Percentiles rank a stretch among this genome's conserved stretches.
phyloP scores from a whole-genome alignment of 2,329 filamentous ascomycete species.

The Cladosporium phlei region DNA sequence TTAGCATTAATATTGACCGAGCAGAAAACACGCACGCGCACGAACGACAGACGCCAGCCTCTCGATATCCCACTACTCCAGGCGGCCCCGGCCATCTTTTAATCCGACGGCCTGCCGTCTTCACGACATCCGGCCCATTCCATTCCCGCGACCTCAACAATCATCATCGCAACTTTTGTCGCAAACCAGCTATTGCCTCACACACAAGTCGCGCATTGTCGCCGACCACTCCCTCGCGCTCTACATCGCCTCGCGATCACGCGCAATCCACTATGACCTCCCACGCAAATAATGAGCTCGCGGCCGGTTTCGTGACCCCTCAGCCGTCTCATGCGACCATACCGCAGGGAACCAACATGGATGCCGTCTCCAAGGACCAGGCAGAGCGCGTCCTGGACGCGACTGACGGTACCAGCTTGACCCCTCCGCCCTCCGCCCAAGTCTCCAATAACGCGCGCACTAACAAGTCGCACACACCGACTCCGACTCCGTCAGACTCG shows the following conservation, averaged over 20 bases:
- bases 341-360: slow-evolving; percentile 38
- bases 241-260: slow-evolving; percentile 1
- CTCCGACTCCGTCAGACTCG: slow-evolving; percentile 47
- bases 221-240: not conserved
- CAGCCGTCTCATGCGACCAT: slow-evolving; percentile 32
- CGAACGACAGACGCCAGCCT: too few species aligned
- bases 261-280: not conserved
- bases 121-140: not conserved
- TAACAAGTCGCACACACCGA: slow-evolving; percentile 38
- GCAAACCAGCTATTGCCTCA: not conserved
- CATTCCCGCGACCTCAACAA: too few species aligned
- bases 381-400: slow-evolving; percentile 29
- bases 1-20: too few species aligned
- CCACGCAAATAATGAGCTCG: slow-evolving; percentile 2
- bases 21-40: too few species aligned
- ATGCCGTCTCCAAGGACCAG: slow-evolving; percentile 27
- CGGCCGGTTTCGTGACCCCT: slow-evolving; percentile 21
- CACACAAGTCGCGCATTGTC: slow-evolving; percentile 9
- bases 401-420: slow-evolving; percentile 40
- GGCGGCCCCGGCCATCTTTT: too few species aligned
- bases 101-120: too few species aligned
- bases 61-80: too few species aligned
- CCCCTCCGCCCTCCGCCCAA: slow-evolving; percentile 61
- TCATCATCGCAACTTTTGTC: too few species aligned
- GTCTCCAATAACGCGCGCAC: slow-evolving; percentile 32